A percentile compares a stretch with the other conserved stretches of the same genome.
These are phyloP conservation scores for Acanthamoeba royreba DNA, from an alignment of 208 protist species.

Conservation along the genomic window DNA sequence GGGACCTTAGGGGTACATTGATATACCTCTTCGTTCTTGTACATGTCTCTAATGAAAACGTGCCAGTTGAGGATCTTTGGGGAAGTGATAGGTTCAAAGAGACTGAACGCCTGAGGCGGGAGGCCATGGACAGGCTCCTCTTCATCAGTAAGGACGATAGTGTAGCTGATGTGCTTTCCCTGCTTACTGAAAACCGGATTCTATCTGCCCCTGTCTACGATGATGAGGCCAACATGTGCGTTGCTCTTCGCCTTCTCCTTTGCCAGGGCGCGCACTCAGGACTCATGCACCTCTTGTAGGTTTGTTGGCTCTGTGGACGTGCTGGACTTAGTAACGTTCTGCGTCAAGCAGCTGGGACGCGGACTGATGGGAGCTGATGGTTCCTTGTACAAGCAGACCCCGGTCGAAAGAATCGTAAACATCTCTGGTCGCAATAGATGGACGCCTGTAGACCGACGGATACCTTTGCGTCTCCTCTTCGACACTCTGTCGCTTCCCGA, in stretches of 20 bases:
- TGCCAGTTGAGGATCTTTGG: neutral
- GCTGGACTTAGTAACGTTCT: neutral
- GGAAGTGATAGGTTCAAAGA: neutral
- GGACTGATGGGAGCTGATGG: neutral
- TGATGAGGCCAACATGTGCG: conserved; percentile 2
- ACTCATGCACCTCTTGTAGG: neutral
- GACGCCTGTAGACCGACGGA: neutral
- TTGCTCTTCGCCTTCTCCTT: too few relatives aligned
- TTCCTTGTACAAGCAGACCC: neutral
- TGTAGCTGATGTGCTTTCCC: neutral
- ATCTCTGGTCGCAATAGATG: conserved; percentile 2
- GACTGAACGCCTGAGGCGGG: neutral
- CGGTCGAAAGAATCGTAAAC: neutral
- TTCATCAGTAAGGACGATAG: neutral
- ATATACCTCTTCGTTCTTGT: neutral
- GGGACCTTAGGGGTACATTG: neutral
- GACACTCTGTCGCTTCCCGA: neutral
- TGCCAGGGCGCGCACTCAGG: too few relatives aligned
- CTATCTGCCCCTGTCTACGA: neutral
- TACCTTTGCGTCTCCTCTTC: neutral
- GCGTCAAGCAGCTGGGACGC: neutral
- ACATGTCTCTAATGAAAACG: neutral
- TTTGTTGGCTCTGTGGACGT: conserved; percentile 1
- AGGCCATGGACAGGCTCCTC: neutral
- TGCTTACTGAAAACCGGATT: neutral